phyloP scores from a whole-genome alignment of 2,329 filamentous ascomycete species.

The Zalaria sp. region DNA sequence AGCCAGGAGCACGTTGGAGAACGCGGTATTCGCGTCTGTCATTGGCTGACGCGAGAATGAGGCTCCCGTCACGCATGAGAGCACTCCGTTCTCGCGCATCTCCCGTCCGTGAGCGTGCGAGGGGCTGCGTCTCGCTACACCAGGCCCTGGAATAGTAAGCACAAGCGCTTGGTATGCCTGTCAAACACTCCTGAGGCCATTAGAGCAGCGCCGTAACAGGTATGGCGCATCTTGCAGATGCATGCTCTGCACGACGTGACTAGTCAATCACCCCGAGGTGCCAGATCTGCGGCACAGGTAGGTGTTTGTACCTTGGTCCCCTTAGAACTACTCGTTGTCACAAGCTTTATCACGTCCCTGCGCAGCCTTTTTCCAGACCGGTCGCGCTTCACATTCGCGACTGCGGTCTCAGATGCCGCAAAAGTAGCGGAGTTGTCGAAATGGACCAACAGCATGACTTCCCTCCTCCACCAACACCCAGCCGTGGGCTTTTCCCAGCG shows the following conservation, averaged over 20 bases:
- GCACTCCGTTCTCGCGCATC: no score
- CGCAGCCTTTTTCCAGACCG: not conserved
- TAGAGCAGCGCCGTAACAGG: not conserved
- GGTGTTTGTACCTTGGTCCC: not conserved
- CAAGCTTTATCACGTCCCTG: not conserved
- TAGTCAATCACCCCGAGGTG: not conserved
- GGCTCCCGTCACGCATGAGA: no score
- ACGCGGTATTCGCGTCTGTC: no score
- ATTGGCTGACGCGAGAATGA: no score
- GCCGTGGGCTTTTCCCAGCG: not conserved
- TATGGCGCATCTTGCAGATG: not conserved
- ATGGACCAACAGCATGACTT: conserved; percentile 5
- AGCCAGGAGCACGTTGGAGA: no score
- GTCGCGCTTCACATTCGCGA: not conserved
- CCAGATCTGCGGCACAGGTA: not conserved
- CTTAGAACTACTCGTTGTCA: not conserved
- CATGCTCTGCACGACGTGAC: not conserved
- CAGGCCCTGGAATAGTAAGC: no score
- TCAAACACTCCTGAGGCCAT: no score
- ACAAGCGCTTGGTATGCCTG: no score
- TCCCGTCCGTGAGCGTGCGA: no score
- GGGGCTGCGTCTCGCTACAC: no score
- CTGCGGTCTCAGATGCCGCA: not conserved
- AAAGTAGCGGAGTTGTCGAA: not conserved
- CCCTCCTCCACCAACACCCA: conserved; percentile 1